Evolutionary conservation across 768 basidiomycete genomes (phyloP), one percentile per base, ranked within the genome.

Genomic region (Pleurotus ostreatus): DNA sequence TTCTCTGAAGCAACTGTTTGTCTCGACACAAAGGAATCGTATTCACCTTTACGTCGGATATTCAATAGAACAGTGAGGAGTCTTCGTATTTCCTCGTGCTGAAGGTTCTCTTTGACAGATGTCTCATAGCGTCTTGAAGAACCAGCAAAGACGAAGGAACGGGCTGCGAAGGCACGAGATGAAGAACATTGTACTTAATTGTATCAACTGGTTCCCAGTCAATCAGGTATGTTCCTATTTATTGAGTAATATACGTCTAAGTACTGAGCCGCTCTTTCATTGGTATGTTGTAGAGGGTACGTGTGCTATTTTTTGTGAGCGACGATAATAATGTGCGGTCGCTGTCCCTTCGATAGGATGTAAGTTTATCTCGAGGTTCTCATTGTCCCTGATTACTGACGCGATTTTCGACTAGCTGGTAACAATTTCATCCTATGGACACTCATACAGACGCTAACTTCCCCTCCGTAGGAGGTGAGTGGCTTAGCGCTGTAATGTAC

Each of bases 191-290:
- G 51, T 53, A 6, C 5, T 39, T 16, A 53, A 53, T 15, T 53
- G 51, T 23, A 53, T 53, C 37, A 53, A 39, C n/a, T 53, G 51
- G 51, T 53, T 53, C 38, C 51, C 51, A 15, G 20, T 53, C 8
- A 37, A 53, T 41, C 51, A 40, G 20, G 51, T 43, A 25, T 22
- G 51, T 5, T 6, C 40, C 4, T 16, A 0, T 44, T n/a, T n/a
- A 11, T 44, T 20, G 8, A 11, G 30, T 34, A 34, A 44, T 44
- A 8, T 16, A n/a, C 2, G 13, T 7, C n/a, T 16, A 5, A n/a
- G 2, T 44, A 16, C 20, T 44, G n/a, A 51, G 0, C 15, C 12
- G 6, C 23, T 16, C 4, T 13, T 13, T 13, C 23, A 7, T 34
- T n/a, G 15, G 37, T n/a, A 51, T n/a, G 2, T 11, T 4, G 5